Base-by-base conservation (phyloP, 768 basidiomycete genomes). In the Russula sp. region DNA sequence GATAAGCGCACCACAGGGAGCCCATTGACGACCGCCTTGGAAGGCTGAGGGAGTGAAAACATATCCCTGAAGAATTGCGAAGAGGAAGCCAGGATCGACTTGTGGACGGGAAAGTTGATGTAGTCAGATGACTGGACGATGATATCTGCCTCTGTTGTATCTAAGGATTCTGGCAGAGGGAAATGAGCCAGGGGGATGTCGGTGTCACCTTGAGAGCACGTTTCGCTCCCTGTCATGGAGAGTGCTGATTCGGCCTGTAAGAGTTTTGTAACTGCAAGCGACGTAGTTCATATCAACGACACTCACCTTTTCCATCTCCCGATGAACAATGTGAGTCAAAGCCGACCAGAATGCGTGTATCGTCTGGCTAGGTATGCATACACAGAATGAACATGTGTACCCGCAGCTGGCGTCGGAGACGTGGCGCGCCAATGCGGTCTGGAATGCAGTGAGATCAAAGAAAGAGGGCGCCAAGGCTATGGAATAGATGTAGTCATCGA, bases 31-130 rank as follows among this genome's bases (percentile, higher is more conserved):
- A 27, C 11, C 3, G 32, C 31, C 3, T n/a, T 27, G 56, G 56
- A 9, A 44, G 31, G 60, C 20, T 35, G 52, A 16, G 60, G n/a
- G 10, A 61, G 42, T 6, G 53, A 55, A 55, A 61, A 34, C 32
- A 61, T 61, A n/a, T 39, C 34, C 37, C 65, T 65, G 67, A 81
- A 75, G 31, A 81, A 70, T 5, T 76, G 68, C 13, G 78, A 81
- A 1, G 80, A 77, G 62, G 71, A 75, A 32, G 75, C 73, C 34
- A 83, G 68, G 37, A 80, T 74, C 49, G 76, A 67, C 49, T 75
- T 78, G 70, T 79, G 76, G 49, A 82, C 71, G 40, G 75, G 77
- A 66, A 82, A 82, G 16, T 74, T 65, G 7, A 76, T 73, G 4
- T 73, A 75, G 59, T 83, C 78, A 1, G 73, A 70, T 8, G 80